phyloP scores from a whole-genome alignment of 768 basidiomycete species.

The Pisolithus sp. region DNA sequence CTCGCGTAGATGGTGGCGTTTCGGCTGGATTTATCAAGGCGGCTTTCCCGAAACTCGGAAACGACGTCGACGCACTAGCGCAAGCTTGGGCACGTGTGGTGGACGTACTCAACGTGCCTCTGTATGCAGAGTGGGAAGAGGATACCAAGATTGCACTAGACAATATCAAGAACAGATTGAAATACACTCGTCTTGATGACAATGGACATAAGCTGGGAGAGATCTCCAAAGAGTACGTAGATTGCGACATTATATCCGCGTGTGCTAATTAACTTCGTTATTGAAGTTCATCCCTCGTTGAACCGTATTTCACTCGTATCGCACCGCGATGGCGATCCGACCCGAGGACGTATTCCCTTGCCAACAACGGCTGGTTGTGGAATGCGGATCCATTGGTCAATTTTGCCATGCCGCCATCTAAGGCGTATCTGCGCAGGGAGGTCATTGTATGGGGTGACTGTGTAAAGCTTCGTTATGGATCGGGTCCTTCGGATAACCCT shows the following conservation, averaged over 20 bases:
- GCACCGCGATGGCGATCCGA: slow-evolving; percentile 47
- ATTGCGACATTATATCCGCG: neutral
- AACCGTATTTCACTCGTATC: slow-evolving; percentile 88
- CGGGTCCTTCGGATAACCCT: slow-evolving; percentile 71
- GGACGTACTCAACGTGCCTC: slow-evolving; percentile 81
- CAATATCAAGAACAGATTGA: slow-evolving; percentile 67
- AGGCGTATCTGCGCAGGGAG: slow-evolving; percentile 91
- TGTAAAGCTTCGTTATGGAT: slow-evolving; percentile 94
- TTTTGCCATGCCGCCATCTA: slow-evolving; percentile 88
- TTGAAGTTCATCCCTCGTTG: slow-evolving; percentile 74
- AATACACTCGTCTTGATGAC: slow-evolving; percentile 74
- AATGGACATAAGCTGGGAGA: slow-evolving; percentile 81
- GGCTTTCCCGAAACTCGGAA: slow-evolving; percentile 45
- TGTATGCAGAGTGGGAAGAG: slow-evolving; percentile 83
- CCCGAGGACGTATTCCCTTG: slow-evolving; percentile 62
- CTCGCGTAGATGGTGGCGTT: slow-evolving; percentile 50
- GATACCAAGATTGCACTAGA: slow-evolving; percentile 73
- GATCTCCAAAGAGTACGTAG: slow-evolving; percentile 64
- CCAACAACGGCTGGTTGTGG: slow-evolving; percentile 99
- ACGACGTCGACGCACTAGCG: slow-evolving; percentile 47
- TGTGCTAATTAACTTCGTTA: slow-evolving; percentile 5
- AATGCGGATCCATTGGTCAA: slow-evolving; percentile 88
- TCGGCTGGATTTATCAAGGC: slow-evolving; percentile 75
- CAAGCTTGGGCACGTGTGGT: slow-evolving; percentile 73
- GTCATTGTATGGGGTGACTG: slow-evolving; percentile 98